These are phyloP conservation scores for Ilyonectria destructans DNA, from an alignment of 2,329 filamentous ascomycete species.

Conservation along the genomic window DNA sequence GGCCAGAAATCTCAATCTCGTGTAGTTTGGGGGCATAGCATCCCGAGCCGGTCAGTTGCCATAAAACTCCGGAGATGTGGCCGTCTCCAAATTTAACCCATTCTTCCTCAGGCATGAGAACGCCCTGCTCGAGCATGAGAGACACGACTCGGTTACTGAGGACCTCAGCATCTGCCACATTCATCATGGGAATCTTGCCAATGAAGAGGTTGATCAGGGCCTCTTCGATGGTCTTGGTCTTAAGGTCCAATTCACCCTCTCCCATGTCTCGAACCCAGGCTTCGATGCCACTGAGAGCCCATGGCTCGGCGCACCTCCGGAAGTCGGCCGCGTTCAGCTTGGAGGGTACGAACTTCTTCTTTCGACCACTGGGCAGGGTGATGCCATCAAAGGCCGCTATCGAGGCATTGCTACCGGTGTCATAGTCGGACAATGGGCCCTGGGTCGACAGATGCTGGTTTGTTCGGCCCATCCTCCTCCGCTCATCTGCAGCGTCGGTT, in stretches of 20 bases:
- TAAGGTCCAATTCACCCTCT: constrained; percentile 91
- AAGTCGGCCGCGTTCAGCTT: constrained; percentile 89
- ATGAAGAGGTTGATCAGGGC: constrained; percentile 92
- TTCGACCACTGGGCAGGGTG: constrained; percentile 83
- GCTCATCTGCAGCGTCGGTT: constrained; percentile 89
- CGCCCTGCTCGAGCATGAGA: constrained; percentile 84
- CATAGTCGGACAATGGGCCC: constrained; percentile 70
- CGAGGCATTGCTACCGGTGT: constrained; percentile 67
- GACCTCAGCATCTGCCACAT: constrained; percentile 94
- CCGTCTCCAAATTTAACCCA: constrained; percentile 95
- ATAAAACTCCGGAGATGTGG: constrained; percentile 89
- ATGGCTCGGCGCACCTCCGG: constrained; percentile 88
- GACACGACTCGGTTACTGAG: constrained; percentile 84
- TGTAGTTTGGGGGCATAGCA: constrained; percentile 93
- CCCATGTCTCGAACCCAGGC: constrained; percentile 91
- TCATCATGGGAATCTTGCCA: constrained; percentile 97
- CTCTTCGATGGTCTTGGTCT: constrained; percentile 87
- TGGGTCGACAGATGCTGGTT: constrained; percentile 68
- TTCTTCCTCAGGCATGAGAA: constrained; percentile 91
- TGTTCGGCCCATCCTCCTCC: constrained; percentile 69
- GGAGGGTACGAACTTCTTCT: constrained; percentile 87
- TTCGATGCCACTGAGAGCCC: constrained; percentile 92
- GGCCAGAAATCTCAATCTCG: constrained; percentile 76
- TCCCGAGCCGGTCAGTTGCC: constrained; percentile 91
- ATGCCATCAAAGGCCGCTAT: constrained; percentile 85